These are phyloP conservation scores for Lasiodiplodia hormozganensis DNA, from an alignment of 2,329 filamentous ascomycete genomes.

Conservation along the genomic window DNA sequence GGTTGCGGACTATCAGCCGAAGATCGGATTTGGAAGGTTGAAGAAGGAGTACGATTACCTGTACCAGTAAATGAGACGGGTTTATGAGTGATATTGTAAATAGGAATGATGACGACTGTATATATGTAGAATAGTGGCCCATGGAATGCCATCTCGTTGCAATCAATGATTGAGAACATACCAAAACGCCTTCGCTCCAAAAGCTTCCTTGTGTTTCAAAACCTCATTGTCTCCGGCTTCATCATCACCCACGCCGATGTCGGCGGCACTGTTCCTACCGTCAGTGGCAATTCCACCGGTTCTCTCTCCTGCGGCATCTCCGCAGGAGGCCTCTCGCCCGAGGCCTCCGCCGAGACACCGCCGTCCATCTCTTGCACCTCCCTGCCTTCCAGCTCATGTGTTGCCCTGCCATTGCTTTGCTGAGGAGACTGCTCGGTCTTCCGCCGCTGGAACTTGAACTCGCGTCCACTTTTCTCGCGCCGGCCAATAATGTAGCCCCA, in stretches of 20 bases:
- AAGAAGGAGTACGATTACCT: conserved; percentile 35
- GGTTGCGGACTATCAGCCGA: conserved; percentile 33
- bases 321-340: background rate
- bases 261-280: background rate
- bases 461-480: background rate
- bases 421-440: background rate
- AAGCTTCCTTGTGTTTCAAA: background rate
- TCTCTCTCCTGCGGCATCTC: background rate
- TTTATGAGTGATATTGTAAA: background rate
- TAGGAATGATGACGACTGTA: background rate
- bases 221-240: background rate
- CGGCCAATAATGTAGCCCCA: background rate
- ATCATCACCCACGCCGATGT: background rate
- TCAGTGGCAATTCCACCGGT: background rate
- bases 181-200: too few relatives aligned
- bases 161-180: too few relatives aligned
- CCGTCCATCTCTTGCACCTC: background rate
- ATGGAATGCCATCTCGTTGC: too few relatives aligned
- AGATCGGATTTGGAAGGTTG: conserved; percentile 34
- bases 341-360: background rate
- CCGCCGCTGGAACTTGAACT: background rate
- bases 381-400: background rate
- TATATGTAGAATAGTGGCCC: background rate
- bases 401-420: background rate
- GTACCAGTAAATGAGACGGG: background rate